Evolutionary conservation across 345 rosid genomes (phyloP).

Genomic region (Brassica carinata): DNA sequence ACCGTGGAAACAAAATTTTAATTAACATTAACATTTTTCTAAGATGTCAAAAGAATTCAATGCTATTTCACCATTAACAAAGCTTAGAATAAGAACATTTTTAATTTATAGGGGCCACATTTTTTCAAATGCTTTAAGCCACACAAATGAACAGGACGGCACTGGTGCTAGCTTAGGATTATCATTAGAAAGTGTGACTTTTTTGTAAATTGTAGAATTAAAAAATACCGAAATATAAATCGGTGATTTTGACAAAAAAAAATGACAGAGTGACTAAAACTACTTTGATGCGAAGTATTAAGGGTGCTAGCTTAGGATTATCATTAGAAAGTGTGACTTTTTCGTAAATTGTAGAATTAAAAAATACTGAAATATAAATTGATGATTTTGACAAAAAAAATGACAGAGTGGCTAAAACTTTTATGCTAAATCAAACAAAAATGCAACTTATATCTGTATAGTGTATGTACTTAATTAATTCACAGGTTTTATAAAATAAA

Average conservation of each 20-base stretch:
- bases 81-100: too few relatives aligned
- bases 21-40: too few relatives aligned
- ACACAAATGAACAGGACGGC: too few relatives aligned
- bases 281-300: background rate
- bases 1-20: too few relatives aligned
- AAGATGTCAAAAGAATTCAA: too few relatives aligned
- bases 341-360: background rate
- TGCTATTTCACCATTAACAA: too few relatives aligned
- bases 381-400: background rate
- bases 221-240: background rate
- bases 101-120: too few relatives aligned
- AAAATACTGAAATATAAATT: background rate
- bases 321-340: background rate
- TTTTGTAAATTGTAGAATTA: too few relatives aligned
- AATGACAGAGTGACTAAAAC: background rate
- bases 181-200: background rate
- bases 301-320: background rate
- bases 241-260: background rate
- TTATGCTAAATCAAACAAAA: background rate
- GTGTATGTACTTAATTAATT: background rate
- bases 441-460: background rate
- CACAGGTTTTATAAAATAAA: background rate
- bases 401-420: background rate
- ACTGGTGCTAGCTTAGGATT: background rate
- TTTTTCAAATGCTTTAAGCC: too few relatives aligned